A percentile compares a stretch with the other conserved stretches of the same genome.
Conservation (phyloP, 768 basidiomycete species). For the Lactarius quietus region DNA sequence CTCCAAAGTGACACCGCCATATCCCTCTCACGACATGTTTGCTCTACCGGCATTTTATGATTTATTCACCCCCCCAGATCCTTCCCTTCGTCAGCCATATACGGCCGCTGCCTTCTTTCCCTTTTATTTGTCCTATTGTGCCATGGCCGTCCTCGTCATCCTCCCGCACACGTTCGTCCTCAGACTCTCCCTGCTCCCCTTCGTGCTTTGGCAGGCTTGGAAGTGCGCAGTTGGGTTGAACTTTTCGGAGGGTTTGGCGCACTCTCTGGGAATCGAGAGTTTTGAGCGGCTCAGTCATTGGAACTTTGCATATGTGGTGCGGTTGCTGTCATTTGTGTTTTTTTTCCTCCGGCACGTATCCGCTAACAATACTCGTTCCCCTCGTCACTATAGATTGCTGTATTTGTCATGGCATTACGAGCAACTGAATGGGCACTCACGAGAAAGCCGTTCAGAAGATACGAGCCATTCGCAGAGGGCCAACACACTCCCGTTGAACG, state of each 20-base stretch:
- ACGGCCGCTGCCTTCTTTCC: constrained; percentile 11
- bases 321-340: background rate
- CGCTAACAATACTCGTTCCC: background rate
- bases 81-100: constrained; percentile 8
- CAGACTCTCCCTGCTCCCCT: constrained; percentile 9
- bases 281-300: constrained; percentile 1
- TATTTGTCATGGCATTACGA: background rate
- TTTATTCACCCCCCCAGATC: constrained; percentile 5
- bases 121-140: constrained; percentile 5
- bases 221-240: background rate
- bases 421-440: constrained; percentile 18
- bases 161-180: constrained; percentile 12
- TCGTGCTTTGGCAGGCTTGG: constrained; percentile 11
- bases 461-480: background rate
- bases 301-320: constrained; percentile 17
- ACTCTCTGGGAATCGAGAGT: background rate
- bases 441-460: constrained; percentile 5
- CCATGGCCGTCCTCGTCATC: constrained; percentile 9
- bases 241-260: constrained; percentile 1
- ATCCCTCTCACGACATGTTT: background rate
- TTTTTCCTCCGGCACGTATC: background rate
- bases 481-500: background rate
- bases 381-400: constrained; percentile 1
- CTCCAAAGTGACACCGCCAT: background rate
- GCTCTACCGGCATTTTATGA: background rate